Conservation (phyloP, 73 alveolate species). For the Paramecium biaurelia region DNA sequence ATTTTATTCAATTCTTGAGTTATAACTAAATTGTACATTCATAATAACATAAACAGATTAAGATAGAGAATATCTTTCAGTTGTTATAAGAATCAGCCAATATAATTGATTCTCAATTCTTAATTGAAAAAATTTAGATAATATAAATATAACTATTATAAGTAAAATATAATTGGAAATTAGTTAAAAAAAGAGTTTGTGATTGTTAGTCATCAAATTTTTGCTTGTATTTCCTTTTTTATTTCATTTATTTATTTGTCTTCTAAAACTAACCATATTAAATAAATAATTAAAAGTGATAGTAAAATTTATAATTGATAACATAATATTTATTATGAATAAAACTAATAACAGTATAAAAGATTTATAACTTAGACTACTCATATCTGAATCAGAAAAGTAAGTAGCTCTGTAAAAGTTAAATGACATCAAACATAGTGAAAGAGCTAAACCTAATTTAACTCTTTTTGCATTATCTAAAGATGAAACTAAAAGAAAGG, state of each 20-base stretch:
- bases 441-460: background rate
- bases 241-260: background rate
- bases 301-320: no score
- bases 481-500: background rate
- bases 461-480: background rate
- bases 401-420: background rate
- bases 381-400: background rate
- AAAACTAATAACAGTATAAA: background rate
- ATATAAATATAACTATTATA: no score
- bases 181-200: no score
- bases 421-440: background rate
- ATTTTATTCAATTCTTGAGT: background rate
- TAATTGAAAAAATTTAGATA: no score
- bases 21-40: background rate
- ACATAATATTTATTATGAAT: background rate
- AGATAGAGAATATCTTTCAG: background rate
- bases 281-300: no score
- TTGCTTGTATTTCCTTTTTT: background rate
- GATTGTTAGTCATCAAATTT: no score
- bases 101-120: no score
- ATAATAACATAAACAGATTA: no score
- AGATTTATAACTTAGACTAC: background rate
- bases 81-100: background rate
- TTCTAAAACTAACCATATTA: background rate
- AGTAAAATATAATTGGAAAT: no score